Evolutionary conservation across 495 filamentous ascomycete species (phyloP).

Genomic region (Chlorociboria aeruginascens): DNA sequence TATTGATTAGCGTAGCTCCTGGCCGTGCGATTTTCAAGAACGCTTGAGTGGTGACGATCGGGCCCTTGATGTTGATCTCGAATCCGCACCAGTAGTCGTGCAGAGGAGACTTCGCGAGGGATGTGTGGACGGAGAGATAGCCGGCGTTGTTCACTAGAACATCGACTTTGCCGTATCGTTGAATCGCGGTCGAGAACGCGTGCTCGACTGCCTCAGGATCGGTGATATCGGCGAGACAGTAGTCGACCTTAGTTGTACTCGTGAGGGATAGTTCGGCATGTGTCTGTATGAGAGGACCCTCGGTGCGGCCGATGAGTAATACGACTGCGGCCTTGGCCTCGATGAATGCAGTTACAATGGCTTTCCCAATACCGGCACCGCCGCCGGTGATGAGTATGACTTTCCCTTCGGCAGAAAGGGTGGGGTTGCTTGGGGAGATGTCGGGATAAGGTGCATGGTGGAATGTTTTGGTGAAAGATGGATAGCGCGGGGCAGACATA

Average conservation of each 20-base stretch:
- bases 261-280: background rate
- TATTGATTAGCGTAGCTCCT: background rate
- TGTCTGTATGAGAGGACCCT: background rate
- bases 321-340: background rate
- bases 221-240: background rate
- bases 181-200: background rate
- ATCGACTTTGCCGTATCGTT: slow-evolving; percentile 17
- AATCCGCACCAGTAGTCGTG: slow-evolving; percentile 20
- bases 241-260: background rate
- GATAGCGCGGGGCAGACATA: too few species aligned
- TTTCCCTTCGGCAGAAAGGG: background rate
- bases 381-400: background rate
- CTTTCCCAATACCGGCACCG: background rate
- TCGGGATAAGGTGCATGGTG: background rate
- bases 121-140: slow-evolving; percentile 2
- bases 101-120: slow-evolving; percentile 16
- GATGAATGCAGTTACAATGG: background rate
- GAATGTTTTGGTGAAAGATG: background rate
- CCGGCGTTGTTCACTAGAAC: slow-evolving; percentile 27
- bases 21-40: slow-evolving; percentile 10
- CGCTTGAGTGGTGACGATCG: slow-evolving; percentile 18
- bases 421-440: background rate
- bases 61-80: slow-evolving; percentile 24
- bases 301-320: background rate
- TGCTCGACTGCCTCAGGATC: background rate